A percentile compares a stretch with the other conserved stretches of the same genome.
Evolutionary conservation across 2,329 filamentous ascomycete genomes (phyloP).

Genomic region (Aspergillus sp.): DNA sequence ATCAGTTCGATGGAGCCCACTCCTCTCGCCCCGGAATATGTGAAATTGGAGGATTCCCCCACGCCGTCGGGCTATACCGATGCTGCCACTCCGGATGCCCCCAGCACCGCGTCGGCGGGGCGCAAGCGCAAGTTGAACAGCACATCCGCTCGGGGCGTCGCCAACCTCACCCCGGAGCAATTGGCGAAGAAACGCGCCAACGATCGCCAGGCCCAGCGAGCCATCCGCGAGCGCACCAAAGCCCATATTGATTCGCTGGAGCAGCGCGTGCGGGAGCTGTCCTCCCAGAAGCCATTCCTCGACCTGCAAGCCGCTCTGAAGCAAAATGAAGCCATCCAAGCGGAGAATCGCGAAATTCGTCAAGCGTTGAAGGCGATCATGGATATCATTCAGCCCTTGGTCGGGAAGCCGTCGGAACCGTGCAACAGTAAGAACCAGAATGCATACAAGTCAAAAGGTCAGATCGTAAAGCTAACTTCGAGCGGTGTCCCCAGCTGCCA

Average conservation of each 20-base stretch:
- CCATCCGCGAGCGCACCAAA: conserved; percentile 78
- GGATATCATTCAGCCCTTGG: conserved; percentile 48
- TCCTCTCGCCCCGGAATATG: conserved; percentile 8
- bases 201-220: conserved; percentile 82
- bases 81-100: conserved; percentile 15
- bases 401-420: conserved; percentile 26
- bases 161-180: conserved; percentile 83
- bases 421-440: too few relatives aligned
- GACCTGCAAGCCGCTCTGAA: conserved; percentile 74
- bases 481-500: background rate
- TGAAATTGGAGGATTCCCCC: conserved; percentile 27
- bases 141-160: conserved; percentile 66
- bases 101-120: conserved; percentile 23
- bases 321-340: conserved; percentile 73
- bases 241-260: conserved; percentile 75
- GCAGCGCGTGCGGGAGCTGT: conserved; percentile 69
- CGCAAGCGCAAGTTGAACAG: conserved; percentile 43
- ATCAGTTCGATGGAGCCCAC: background rate
- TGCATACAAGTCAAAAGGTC: too few relatives aligned
- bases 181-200: conserved; percentile 87
- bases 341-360: conserved; percentile 77
- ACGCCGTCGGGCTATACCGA: conserved; percentile 24
- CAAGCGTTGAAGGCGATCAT: conserved; percentile 65
- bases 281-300: conserved; percentile 76
- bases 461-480: background rate